Evolutionary conservation across 2,329 filamentous ascomycete genomes (phyloP).

Genomic region (Diplodia corticola): DNA sequence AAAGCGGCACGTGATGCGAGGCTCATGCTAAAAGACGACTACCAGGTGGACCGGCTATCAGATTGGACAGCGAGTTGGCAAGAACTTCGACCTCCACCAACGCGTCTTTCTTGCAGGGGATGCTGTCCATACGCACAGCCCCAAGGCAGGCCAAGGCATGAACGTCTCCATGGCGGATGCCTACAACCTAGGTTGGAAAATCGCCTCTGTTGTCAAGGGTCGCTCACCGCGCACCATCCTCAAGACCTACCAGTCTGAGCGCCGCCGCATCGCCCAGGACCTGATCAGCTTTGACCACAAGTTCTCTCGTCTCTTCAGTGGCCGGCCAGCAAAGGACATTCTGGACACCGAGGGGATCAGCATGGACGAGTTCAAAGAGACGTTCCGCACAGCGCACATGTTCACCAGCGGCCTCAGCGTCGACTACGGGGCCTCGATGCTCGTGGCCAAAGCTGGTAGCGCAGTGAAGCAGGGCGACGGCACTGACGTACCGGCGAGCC

Average conservation of each 20-base stretch:
- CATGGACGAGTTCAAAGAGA: slow-evolving; percentile 63
- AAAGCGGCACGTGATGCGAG: not conserved
- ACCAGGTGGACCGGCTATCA: slow-evolving; percentile 17
- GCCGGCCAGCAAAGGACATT: slow-evolving; percentile 56
- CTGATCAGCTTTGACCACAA: slow-evolving; percentile 60
- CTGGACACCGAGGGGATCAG: slow-evolving; percentile 62
- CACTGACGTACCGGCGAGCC: slow-evolving; percentile 41
- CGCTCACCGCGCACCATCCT: slow-evolving; percentile 45
- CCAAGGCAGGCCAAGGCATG: slow-evolving; percentile 71
- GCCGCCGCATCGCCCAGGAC: slow-evolving; percentile 62
- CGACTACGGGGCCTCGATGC: slow-evolving; percentile 57
- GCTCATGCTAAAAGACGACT: not conserved
- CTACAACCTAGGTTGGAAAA: slow-evolving; percentile 61
- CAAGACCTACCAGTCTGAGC: slow-evolving; percentile 55
- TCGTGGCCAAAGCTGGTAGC: slow-evolving; percentile 57
- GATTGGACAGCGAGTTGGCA: slow-evolving; percentile 65
- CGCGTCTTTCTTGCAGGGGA: slow-evolving; percentile 72
- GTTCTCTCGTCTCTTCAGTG: slow-evolving; percentile 50
- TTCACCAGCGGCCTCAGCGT: slow-evolving; percentile 61
- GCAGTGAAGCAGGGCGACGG: slow-evolving; percentile 50
- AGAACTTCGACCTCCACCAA: slow-evolving; percentile 55
- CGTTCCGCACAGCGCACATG: slow-evolving; percentile 60
- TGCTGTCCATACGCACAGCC: slow-evolving; percentile 59
- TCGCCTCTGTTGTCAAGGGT: slow-evolving; percentile 51
- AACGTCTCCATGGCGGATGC: slow-evolving; percentile 70